Percentiles rank a stretch among this genome's conserved stretches.
phyloP scores from a whole-genome alignment of 345 rosid species.

The Conringia planisiliqua region DNA sequence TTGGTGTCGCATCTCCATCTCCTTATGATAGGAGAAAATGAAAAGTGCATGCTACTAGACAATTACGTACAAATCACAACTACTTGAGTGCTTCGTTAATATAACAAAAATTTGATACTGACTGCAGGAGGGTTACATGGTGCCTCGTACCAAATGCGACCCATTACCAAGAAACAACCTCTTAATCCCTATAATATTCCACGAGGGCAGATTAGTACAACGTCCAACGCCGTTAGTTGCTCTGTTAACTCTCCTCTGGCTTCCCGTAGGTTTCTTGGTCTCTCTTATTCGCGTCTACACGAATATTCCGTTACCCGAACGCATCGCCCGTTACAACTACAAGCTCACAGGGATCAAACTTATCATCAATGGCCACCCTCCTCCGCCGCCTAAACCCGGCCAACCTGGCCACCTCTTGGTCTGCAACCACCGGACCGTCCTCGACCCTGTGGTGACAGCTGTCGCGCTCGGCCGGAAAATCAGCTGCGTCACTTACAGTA shows the following conservation, averaged over 20 bases:
- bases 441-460: slow-evolving; percentile 80
- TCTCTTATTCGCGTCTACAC: slow-evolving; percentile 82
- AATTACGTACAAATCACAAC: slow-evolving; percentile 12
- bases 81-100: slow-evolving; percentile 23
- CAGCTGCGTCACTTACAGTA: slow-evolving; percentile 94
- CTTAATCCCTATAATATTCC: slow-evolving; percentile 78
- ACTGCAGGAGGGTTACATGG: slow-evolving; percentile 96
- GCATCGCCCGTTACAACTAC: slow-evolving; percentile 89
- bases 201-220: slow-evolving; percentile 89
- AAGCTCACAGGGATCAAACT: slow-evolving; percentile 86
- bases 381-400: slow-evolving; percentile 70
- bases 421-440: slow-evolving; percentile 84
- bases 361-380: slow-evolving; percentile 69
- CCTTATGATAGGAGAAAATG: slow-evolving; percentile 1
- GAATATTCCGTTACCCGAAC: slow-evolving; percentile 86
- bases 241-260: slow-evolving; percentile 64
- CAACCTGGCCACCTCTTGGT: slow-evolving; percentile 77
- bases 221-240: slow-evolving; percentile 80
- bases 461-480: slow-evolving; percentile 80
- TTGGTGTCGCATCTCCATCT: neutral
- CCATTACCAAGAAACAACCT: slow-evolving; percentile 76
- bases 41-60: slow-evolving; percentile 15
- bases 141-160: slow-evolving; percentile 50
- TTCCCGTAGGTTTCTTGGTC: slow-evolving; percentile 82
- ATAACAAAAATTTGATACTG: slow-evolving; percentile 40